phyloP scores from a whole-genome alignment of 2,329 filamentous ascomycete genomes.

The Fusarium sp. region DNA sequence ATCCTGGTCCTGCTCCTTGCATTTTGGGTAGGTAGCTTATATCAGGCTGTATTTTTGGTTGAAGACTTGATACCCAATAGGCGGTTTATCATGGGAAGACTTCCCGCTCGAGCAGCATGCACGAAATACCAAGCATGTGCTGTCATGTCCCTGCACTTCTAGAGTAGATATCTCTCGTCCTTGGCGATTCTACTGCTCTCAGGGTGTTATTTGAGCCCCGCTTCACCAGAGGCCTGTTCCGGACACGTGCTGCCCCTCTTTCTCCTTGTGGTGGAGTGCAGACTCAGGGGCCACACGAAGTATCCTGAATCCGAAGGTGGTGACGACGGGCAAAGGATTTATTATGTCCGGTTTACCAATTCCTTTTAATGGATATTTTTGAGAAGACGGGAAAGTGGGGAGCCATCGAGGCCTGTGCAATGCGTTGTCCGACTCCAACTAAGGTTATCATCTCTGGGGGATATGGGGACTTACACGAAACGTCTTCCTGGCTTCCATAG shows the following conservation, averaged over 20 bases:
- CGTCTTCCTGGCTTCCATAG: constrained; percentile 6
- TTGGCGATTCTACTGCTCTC: constrained; percentile 13
- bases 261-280: constrained; percentile 23
- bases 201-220: constrained; percentile 33
- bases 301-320: neutral
- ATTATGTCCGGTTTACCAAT: neutral
- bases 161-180: constrained; percentile 14
- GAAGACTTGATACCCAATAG: constrained; percentile 15
- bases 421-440: neutral
- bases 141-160: constrained; percentile 5
- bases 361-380: constrained; percentile 2
- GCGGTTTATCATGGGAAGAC: neutral
- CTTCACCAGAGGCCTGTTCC: constrained; percentile 28
- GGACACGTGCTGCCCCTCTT: constrained; percentile 41
- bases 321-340: constrained; percentile 5
- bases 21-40: constrained; percentile 21
- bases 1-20: constrained; percentile 40
- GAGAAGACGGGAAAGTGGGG: neutral
- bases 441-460: neutral
- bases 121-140: constrained; percentile 3
- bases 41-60: neutral
- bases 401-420: constrained; percentile 7
- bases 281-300: constrained; percentile 33
- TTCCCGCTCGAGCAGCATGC: constrained; percentile 7
- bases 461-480: constrained; percentile 17